These are phyloP conservation scores for Penicillium psychrofluorescens DNA, from an alignment of 495 filamentous ascomycete species.

Conservation along the genomic window DNA sequence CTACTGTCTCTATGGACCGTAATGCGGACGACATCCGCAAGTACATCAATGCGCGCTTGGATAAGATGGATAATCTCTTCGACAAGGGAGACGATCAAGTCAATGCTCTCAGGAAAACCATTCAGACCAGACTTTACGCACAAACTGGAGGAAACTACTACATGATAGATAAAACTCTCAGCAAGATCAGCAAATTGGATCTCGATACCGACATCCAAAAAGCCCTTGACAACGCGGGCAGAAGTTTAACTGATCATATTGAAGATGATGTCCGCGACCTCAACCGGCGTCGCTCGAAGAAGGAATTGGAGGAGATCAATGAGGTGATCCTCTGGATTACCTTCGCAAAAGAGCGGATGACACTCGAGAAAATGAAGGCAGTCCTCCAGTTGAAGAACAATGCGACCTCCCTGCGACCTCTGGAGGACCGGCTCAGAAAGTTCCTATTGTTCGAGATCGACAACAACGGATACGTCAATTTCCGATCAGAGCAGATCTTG, in stretches of 20 bases:
- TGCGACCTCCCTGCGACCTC: not conserved
- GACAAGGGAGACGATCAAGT: not conserved
- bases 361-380: not conserved
- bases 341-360: not conserved
- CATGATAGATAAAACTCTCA: conserved; percentile 1
- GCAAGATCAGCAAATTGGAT: conserved; percentile 3
- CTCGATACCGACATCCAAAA: conserved; percentile 1
- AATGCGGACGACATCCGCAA: conserved; percentile 1
- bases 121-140: not conserved
- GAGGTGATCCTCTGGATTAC: conserved; percentile 5
- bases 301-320: conserved; percentile 2
- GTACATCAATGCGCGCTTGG: conserved; percentile 3
- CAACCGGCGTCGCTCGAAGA: no score
- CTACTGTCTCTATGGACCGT: not conserved
- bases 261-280: not conserved
- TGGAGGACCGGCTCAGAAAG: not conserved
- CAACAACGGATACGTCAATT: conserved; percentile 1
- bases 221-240: not conserved
- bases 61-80: conserved; percentile 3
- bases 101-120: not conserved
- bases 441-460: conserved; percentile 5
- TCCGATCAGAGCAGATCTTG: conserved; percentile 1
- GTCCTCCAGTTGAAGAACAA: conserved; percentile 1
- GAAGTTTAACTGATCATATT: not conserved
- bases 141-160: conserved; percentile 6